Evolutionary conservation across 306 rosid species (phyloP).

Genomic region (Astragalus glycyphyllos): DNA sequence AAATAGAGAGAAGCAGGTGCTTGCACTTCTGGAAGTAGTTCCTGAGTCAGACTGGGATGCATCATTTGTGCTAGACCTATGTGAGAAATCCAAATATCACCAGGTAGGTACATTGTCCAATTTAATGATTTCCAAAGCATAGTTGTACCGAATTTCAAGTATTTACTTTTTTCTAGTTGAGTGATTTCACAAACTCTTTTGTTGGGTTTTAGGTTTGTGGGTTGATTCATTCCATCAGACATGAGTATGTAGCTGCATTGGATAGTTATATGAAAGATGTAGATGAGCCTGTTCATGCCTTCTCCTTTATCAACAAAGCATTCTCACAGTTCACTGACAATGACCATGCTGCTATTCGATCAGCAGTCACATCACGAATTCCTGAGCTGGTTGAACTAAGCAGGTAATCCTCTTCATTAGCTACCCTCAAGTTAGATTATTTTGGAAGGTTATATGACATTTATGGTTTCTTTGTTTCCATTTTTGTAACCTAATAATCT

Average conservation of each 20-base stretch:
- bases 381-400: slow-evolving; percentile 76
- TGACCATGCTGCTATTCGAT: slow-evolving; percentile 57
- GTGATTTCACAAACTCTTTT: slow-evolving; percentile 41
- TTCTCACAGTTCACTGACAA: slow-evolving; percentile 60
- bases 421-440: slow-evolving; percentile 23
- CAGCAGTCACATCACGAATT: slow-evolving; percentile 74
- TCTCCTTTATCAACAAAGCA: slow-evolving; percentile 78
- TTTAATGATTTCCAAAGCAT: slow-evolving; percentile 39
- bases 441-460: slow-evolving; percentile 17
- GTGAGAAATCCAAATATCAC: slow-evolving; percentile 77
- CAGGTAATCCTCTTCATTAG: slow-evolving; percentile 58
- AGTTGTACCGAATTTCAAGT: slow-evolving; percentile 25
- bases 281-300: slow-evolving; percentile 86
- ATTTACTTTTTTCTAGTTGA: slow-evolving; percentile 24
- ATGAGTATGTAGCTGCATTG: slow-evolving; percentile 78
- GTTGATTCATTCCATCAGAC: slow-evolving; percentile 72
- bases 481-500: slow-evolving; percentile 24
- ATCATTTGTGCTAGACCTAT: slow-evolving; percentile 70
- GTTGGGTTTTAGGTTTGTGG: slow-evolving; percentile 78
- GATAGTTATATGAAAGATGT: slow-evolving; percentile 89
- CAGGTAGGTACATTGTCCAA: slow-evolving; percentile 70
- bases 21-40: slow-evolving; percentile 80
- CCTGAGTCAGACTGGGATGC: slow-evolving; percentile 84
- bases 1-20: slow-evolving; percentile 85
- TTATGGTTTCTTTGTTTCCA: slow-evolving; percentile 29